These are phyloP conservation scores for Chrysoporthe cubensis DNA, from an alignment of 2,329 filamentous ascomycete species.

Conservation along the genomic window DNA sequence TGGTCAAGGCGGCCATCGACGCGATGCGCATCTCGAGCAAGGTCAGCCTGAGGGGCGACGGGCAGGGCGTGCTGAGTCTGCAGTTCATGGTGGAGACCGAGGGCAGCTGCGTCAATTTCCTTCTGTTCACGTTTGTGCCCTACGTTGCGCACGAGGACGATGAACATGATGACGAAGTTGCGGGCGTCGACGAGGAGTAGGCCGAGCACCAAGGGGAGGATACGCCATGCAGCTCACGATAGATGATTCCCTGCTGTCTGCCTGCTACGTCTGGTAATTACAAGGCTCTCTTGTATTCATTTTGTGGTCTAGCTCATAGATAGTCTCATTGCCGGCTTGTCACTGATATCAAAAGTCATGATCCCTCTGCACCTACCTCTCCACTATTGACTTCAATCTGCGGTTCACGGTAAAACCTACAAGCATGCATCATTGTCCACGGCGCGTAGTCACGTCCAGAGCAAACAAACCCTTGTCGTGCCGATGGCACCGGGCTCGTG, in stretches of 20 bases:
- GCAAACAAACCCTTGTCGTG: background rate
- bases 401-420: background rate
- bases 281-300: background rate
- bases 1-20: conserved; percentile 82
- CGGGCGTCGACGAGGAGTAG: conserved; percentile 39
- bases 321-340: background rate
- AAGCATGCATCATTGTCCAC: background rate
- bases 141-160: conserved; percentile 66
- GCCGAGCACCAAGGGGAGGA: conserved; percentile 28
- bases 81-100: conserved; percentile 97
- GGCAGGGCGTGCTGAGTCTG: conserved; percentile 86
- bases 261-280: background rate
- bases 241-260: background rate
- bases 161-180: conserved; percentile 50
- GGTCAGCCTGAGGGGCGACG: conserved; percentile 86
- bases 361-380: background rate
- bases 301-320: background rate
- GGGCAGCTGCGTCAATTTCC: conserved; percentile 68
- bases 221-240: background rate
- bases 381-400: background rate
- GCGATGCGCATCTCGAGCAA: conserved; percentile 95
- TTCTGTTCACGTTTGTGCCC: conserved; percentile 84
- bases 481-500: background rate
- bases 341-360: background rate
- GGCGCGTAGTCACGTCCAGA: background rate